phyloP scores from a whole-genome alignment of 768 basidiomycete genomes.

The Nidularia sp. region DNA sequence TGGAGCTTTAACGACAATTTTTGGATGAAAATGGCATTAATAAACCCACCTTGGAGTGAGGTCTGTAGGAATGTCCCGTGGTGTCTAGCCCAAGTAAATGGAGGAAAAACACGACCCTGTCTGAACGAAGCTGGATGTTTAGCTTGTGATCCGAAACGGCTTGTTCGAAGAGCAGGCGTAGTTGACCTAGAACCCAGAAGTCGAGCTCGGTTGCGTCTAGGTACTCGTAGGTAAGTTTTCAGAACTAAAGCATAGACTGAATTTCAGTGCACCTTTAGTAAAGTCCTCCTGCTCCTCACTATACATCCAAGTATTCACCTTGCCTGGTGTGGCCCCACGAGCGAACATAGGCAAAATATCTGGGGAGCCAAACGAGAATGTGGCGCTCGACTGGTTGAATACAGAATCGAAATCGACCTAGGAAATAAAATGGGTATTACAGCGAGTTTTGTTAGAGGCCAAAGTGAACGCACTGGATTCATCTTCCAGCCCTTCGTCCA shows the following conservation, averaged over 20 bases:
- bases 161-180: conserved; percentile 58
- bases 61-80: conserved; percentile 83
- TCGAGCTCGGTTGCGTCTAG: conserved; percentile 76
- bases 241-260: too few relatives aligned
- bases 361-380: conserved; percentile 83
- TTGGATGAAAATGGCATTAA: too few relatives aligned
- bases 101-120: conserved; percentile 74
- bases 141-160: conserved; percentile 51
- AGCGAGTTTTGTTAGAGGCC: too few relatives aligned
- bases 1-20: too few relatives aligned
- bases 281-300: conserved; percentile 80
- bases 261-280: conserved; percentile 65
- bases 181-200: conserved; percentile 72
- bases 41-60: conserved; percentile 67
- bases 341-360: conserved; percentile 89
- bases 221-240: background rate
- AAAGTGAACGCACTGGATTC: too few relatives aligned
- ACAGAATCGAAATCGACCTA: conserved; percentile 89
- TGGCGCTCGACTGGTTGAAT: conserved; percentile 75
- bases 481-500: conserved; percentile 72
- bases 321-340: conserved; percentile 64
- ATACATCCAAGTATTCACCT: conserved; percentile 75
- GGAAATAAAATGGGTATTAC: too few relatives aligned
- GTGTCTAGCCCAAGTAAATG: conserved; percentile 84
- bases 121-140: conserved; percentile 44